These are phyloP conservation scores for Chaetomium strumarium DNA, from an alignment of 2,329 filamentous ascomycete genomes.

Conservation along the genomic window DNA sequence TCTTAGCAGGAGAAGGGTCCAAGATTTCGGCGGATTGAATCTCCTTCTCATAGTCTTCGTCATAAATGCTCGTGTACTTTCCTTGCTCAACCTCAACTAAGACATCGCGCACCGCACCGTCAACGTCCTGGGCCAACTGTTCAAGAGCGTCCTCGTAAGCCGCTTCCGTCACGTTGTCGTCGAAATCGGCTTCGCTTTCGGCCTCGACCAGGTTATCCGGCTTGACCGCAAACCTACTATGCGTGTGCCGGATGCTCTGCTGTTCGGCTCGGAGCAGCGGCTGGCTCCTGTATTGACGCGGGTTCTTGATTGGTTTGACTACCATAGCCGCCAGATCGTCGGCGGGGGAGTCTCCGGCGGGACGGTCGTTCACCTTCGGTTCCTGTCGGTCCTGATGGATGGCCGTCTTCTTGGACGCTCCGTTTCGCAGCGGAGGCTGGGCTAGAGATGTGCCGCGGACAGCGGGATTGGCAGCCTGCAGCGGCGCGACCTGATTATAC, in stretches of 20 bases:
- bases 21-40: conserved; percentile 18
- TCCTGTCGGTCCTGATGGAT: conserved; percentile 27
- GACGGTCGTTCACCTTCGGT: conserved; percentile 1
- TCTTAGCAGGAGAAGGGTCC: conserved; percentile 23
- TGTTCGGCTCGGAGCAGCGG: conserved; percentile 43
- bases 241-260: conserved; percentile 38
- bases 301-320: conserved; percentile 27
- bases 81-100: conserved; percentile 1
- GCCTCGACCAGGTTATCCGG: conserved; percentile 19
- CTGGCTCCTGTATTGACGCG: conserved; percentile 49
- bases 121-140: conserved; percentile 27
- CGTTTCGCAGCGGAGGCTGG: conserved; percentile 19
- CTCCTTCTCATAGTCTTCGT: conserved; percentile 12
- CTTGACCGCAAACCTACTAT: conserved; percentile 36
- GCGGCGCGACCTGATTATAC: neutral
- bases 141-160: conserved; percentile 43
- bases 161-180: conserved; percentile 36
- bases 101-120: conserved; percentile 2
- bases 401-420: conserved; percentile 24
- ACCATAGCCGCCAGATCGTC: conserved; percentile 18
- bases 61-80: conserved; percentile 4
- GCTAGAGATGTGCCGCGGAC: conserved; percentile 13
- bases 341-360: conserved; percentile 8
- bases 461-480: conserved; percentile 7
- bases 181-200: conserved; percentile 30